phyloP scores from a whole-genome alignment of 805 yeast species.

The Brettanomyces sp. region DNA sequence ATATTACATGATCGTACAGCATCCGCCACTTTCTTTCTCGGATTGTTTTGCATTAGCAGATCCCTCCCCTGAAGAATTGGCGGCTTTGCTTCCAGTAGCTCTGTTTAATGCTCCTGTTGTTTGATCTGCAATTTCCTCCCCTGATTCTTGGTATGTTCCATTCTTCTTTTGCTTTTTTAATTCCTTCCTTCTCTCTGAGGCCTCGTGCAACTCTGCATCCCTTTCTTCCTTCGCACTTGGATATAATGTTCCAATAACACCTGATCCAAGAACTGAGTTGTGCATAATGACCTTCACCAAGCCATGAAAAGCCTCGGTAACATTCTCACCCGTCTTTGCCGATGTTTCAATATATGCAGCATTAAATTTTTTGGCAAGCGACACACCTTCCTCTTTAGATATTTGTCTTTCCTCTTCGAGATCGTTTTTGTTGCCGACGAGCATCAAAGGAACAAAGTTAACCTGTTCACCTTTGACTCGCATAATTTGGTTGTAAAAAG shows the following conservation, averaged over 20 bases:
- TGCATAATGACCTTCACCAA: conserved; percentile 26
- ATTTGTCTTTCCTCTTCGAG: conserved; percentile 57
- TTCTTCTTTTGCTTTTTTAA: not conserved
- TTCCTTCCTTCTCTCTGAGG: conserved; percentile 5
- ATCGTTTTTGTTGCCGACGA: conserved; percentile 74
- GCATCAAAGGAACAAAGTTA: conserved; percentile 63
- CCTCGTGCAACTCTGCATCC: conserved; percentile 6
- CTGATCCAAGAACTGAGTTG: conserved; percentile 15
- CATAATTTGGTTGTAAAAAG: conserved; percentile 46
- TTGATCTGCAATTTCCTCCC: not conserved
- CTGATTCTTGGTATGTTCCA: not conserved
- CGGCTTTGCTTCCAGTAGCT: not conserved
- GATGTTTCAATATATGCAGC: conserved; percentile 84
- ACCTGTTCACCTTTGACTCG: conserved; percentile 38
- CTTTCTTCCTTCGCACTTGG: conserved; percentile 18
- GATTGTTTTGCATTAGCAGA: not conserved
- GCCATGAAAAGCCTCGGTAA: conserved; percentile 31
- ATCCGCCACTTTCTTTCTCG: conserved; percentile 21
- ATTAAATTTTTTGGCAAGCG: conserved; percentile 55
- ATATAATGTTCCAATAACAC: conserved; percentile 18
- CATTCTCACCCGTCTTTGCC: conserved; percentile 86
- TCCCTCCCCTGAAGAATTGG: not conserved
- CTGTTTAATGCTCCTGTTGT: not conserved
- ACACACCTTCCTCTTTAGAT: conserved; percentile 45
- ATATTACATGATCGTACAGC: conserved; percentile 24